Base-by-base conservation (phyloP, 345 rosid genomes). In the Salix brachista region DNA sequence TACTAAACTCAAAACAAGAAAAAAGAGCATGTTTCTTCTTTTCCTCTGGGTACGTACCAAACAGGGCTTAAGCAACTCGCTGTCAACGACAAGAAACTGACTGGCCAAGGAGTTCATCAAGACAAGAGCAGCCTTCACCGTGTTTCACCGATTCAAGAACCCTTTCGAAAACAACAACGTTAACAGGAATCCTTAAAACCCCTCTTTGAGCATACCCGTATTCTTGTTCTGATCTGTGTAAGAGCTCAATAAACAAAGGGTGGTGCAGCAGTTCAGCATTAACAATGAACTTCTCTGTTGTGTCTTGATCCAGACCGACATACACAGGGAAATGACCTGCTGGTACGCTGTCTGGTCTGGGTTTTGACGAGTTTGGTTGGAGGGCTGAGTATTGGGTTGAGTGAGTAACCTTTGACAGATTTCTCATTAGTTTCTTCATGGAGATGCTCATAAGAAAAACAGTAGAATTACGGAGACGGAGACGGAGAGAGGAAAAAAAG, bases 191-290 rank as follows among this genome's bases (percentile, higher is more conserved):
- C 60, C 85, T 88, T 7, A 94, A 82, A 12, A 88, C 94, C 50
- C 98, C 98, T 66, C 86, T 85, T 39, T 94, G 98, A 67, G 90
- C 93, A 88, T 91, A 94, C 3, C 98, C 98, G 58, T 91, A 94
- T 84, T 91, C 94, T 52, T 92, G 92, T 36, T 96, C 97, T 32
- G 98, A 92, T 75, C 86, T 81, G 83, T 92, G 87, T 62, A 94
- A 85, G 65, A 94, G 85, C 4, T 85, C 89, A 61, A 89, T 75
- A 75, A 94, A 91, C 23, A 88, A 86, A 60, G 98, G 98, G 37
- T 94, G 98, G 87, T 88, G 90, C 14, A 94, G 90, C 54, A 94
- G 70, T 4, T 67, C 44, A 8, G 70, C 70, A 67, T 21, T 7
- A 5, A 67, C 44, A n/a, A 67, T 37, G n/a, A 67, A 67, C 46